Conservation (phyloP, 2,329 filamentous ascomycete genomes). For the Rutstroemia sp. region DNA sequence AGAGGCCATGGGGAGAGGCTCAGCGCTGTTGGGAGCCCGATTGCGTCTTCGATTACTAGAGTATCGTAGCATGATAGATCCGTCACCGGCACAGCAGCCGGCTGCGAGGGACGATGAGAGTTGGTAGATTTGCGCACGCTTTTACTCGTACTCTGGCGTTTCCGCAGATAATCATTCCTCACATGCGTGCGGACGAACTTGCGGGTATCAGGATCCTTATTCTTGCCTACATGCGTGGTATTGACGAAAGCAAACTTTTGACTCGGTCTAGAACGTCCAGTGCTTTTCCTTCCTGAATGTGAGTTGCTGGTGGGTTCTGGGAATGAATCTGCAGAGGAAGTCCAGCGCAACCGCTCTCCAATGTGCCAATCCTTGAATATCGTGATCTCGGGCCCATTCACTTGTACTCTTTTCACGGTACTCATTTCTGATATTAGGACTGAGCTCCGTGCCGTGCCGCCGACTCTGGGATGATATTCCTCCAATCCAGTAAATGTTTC, state of each 20-base stretch:
- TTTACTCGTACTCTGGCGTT: neutral
- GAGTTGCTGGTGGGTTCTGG: neutral
- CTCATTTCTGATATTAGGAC: neutral
- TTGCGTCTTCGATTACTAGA: neutral
- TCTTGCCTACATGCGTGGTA: conserved; percentile 1
- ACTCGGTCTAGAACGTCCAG: neutral
- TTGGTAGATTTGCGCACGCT: neutral
- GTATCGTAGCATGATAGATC: neutral
- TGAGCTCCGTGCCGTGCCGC: neutral
- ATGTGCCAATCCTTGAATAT: conserved; percentile 2
- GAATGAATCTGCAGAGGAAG: neutral
- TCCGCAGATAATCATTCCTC: conserved; percentile 15
- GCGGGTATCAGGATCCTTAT: conserved; percentile 9
- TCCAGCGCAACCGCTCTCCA: neutral
- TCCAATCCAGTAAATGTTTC: too few species aligned
- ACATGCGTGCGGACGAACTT: conserved; percentile 17
- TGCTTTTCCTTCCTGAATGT: neutral
- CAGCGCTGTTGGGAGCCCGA: conserved; percentile 15
- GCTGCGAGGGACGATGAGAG: neutral
- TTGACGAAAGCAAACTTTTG: conserved; percentile 17
- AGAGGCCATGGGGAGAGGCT: conserved; percentile 12
- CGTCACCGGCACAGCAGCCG: neutral
- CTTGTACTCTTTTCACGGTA: neutral
- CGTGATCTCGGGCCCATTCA: neutral
- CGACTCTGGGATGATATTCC: neutral